Evolutionary conservation across 2,329 filamentous ascomycete species (phyloP), one percentile per base, ranked within the genome.

Genomic region (Tympanopsis confertula): DNA sequence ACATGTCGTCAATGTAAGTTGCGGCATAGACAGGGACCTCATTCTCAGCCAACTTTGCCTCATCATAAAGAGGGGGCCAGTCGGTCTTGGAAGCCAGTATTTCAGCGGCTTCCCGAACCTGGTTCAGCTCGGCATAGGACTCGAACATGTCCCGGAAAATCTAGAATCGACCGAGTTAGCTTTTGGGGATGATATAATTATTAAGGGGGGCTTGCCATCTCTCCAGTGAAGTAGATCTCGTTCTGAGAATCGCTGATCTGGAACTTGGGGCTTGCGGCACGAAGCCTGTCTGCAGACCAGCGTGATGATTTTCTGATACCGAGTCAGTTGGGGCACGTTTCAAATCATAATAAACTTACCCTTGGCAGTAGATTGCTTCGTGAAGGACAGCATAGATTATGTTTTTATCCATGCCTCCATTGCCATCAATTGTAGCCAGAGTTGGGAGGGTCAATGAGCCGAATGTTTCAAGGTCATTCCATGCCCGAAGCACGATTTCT

Each of bases 1-100:
- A 85, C 79, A 86, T 82, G 45, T 85, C 80, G 38, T 85, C 73
- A 4, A 76, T 50, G 47, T 76, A 86, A 0, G 69, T 75, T 3
- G 79, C 75, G 3, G 78, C 72, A 44, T 81, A 82, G 0, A 83
- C 69, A 0, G 78, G 78, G 0, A 85, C 78, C 42, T 71, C 63
- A 42, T 85, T 84, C 43, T 64, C 66, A 26, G 65, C 65, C 36
- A 86, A 57, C 49, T 76, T 70, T 35, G 66, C 65, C 37, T 68
- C 61, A 45, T 83, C 70, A 48, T 84, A 86, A 3, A 86, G 61
- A 0, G 59, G 53, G 0, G 75, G 69, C 80, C 82, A 86, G 42
- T 74, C 67, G 0, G 58, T 47, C 28, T 68, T 65, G 2, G 59
- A 43, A 1, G 80, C 80, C 14, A 85, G 58, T 15, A 69, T 57